Base-by-base conservation (phyloP, 148 eudicot genomes). In the Vaccinium darrowii region DNA sequence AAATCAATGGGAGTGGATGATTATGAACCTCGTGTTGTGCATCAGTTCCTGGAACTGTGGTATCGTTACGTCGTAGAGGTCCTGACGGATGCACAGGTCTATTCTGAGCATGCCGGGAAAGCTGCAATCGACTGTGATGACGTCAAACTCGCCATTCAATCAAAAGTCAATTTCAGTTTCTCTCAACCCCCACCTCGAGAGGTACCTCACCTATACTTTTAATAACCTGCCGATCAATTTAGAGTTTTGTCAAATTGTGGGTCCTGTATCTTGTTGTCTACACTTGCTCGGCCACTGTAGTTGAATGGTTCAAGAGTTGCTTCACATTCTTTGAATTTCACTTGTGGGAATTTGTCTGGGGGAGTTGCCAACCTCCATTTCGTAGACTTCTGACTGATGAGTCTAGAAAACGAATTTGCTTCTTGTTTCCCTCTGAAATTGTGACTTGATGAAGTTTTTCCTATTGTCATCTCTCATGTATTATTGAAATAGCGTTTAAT, bases 151-250 rank as follows among this genome's bases (percentile, higher is more conserved):
- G 98, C 98, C 0, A 92, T 97, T 78, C 99, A 95, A 84, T 94
- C 98, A 3, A 93, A 95, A 91, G 93, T 91, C 84, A 93, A 93
- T 84, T 95, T 92, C 79, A 97, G 96, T 89, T 97, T 95, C 92
- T 95, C 99, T 14, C 99, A 97, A 88, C 98, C 98, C n/a, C 99
- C 99, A 49, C 98, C 98, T 50, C 90, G 99, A 72, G 98, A 95
- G 98, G 98, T 97, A 91, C 52, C 81, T 18, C 84, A 10, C 6
- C 72, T 84, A 16, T 3, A 12, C 30, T 60, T 73, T 51, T 36
- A 80, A 23, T 23, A 43, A 57, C 84, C 21, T 16, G 14, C 47
- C 5, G 13, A 69, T 63, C 43, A 47, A 65, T 81, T 12, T 51
- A 67, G 23, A 2, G 3, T 19, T 30, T 1, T 47, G 43, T 21